Conservation (phyloP, 495 filamentous ascomycete species). For the Lepraria neglecta region DNA sequence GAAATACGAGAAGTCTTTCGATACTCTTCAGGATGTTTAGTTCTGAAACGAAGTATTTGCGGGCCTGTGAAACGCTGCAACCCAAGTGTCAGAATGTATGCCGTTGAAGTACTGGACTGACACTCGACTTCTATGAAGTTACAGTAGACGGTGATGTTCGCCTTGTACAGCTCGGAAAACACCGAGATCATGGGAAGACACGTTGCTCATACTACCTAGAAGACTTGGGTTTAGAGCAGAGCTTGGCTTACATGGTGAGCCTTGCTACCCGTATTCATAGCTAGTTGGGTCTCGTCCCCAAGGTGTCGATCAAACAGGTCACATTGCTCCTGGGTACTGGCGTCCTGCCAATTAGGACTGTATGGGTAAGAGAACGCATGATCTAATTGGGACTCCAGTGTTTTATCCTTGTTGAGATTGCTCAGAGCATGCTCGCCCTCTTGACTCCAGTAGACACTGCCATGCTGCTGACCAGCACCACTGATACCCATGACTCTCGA, state of each 20-base stretch:
- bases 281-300: conserved; percentile 59
- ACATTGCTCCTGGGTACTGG: conserved; percentile 86
- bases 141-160: too few species aligned
- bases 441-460: conserved; percentile 83
- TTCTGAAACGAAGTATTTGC: conserved; percentile 83
- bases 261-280: conserved; percentile 76
- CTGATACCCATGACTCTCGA: conserved; percentile 71
- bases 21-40: conserved; percentile 75
- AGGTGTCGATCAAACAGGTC: conserved; percentile 73
- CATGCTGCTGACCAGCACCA: conserved; percentile 93
- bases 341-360: conserved; percentile 96
- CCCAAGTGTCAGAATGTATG: background rate
- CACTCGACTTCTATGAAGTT: too few species aligned
- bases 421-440: conserved; percentile 61
- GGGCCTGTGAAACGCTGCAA: conserved; percentile 90
- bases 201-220: too few species aligned
- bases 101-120: background rate
- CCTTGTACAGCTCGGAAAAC: too few species aligned
- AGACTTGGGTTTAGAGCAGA: conserved; percentile 13
- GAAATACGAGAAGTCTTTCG: conserved; percentile 75
- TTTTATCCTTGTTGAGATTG: conserved; percentile 51
- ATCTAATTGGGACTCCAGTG: conserved; percentile 63
- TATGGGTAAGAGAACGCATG: conserved; percentile 76
- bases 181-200: too few species aligned
- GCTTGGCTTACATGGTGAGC: conserved; percentile 77